A percentile compares a stretch with the other conserved stretches of the same genome.
Evolutionary conservation across 441 rosid genomes (phyloP).

Genomic region (Lepidium campestre): DNA sequence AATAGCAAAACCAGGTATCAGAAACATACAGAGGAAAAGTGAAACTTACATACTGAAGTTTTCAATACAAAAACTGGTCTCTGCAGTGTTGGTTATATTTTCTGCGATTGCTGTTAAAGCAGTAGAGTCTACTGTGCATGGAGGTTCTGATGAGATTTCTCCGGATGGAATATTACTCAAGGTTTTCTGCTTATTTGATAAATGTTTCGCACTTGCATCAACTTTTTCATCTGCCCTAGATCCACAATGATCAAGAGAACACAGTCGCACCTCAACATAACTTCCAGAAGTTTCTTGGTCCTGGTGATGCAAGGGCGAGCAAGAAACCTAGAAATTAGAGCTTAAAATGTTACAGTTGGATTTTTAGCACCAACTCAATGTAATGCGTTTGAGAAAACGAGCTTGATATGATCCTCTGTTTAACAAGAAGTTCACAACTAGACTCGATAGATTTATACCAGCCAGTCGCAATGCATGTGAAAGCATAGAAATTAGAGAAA

Average conservation of each 20-base stretch:
- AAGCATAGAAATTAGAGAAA: not conserved
- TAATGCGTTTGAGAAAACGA: not conserved
- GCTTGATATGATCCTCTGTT: not conserved
- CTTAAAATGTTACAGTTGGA: not conserved
- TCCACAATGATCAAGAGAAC: constrained; percentile 66
- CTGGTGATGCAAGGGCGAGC: constrained; percentile 33
- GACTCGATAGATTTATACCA: not conserved
- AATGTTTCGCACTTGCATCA: constrained; percentile 39
- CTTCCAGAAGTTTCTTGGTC: constrained; percentile 46
- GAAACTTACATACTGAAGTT: constrained; percentile 59
- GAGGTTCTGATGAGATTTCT: constrained; percentile 42
- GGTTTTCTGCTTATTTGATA: constrained; percentile 41
- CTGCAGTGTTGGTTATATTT: constrained; percentile 32
- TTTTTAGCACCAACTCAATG: constrained; percentile 2
- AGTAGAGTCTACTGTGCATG: constrained; percentile 30
- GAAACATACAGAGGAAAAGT: constrained; percentile 2
- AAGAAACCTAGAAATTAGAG: constrained; percentile 5
- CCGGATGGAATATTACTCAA: constrained; percentile 40
- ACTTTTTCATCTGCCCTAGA: constrained; percentile 32
- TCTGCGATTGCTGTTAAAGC: constrained; percentile 42
- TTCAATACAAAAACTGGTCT: constrained; percentile 41
- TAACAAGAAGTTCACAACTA: not conserved
- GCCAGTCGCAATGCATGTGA: not conserved
- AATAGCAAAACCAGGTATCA: not conserved
- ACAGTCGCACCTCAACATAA: constrained; percentile 42